Base-by-base conservation (phyloP, 2,329 filamentous ascomycete species). In the Monosporascus sp. region DNA sequence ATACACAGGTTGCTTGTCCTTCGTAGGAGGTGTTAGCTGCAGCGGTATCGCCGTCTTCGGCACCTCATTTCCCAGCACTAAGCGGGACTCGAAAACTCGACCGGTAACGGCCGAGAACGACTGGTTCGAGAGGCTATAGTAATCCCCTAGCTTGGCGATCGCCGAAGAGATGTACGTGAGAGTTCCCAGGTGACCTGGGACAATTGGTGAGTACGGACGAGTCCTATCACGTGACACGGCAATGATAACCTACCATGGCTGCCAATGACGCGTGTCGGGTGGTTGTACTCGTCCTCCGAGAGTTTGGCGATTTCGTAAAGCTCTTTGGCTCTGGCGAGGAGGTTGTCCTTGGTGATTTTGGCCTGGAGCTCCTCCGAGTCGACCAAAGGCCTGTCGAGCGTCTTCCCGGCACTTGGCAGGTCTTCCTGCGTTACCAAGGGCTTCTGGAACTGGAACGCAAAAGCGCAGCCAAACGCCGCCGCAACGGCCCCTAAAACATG, bases 191-290 rank as follows among this genome's bases (percentile, higher is more conserved):
- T 89, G 86, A 26, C 85, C 86, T 81, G 57, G 52, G 6, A 49
- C 40, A 22, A 43, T 7, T 47, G 14, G 50, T 16, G 3, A 56
- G 41, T 26, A 55, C 46, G 34, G 19, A 52, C 7, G 22, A 44
- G n/a, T 37, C 50, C 19, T 7, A 16, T 34, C 31, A n/a, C 20
- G 41, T 48, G 51, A 43, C 17, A 41, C 52, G 52, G 46, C 46
- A 40, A 11, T 27, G 36, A 48, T 26, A 37, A 54, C 59, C 52
- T 69, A 84, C 83, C 84, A 65, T 79, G 64, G 57, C 84, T 87
- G 31, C 86, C 86, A 59, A 90, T 88, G 22, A 89, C 86, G 51
- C 86, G 79, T 1, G 86, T 90, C 1, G 86, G 86, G 61, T 86
- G 86, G 56, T 81, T 80, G 64, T 84, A 87, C 57, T 88, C 83